These are phyloP conservation scores for Beauveria australis DNA, from an alignment of 2,329 filamentous ascomycete species.

Conservation along the genomic window DNA sequence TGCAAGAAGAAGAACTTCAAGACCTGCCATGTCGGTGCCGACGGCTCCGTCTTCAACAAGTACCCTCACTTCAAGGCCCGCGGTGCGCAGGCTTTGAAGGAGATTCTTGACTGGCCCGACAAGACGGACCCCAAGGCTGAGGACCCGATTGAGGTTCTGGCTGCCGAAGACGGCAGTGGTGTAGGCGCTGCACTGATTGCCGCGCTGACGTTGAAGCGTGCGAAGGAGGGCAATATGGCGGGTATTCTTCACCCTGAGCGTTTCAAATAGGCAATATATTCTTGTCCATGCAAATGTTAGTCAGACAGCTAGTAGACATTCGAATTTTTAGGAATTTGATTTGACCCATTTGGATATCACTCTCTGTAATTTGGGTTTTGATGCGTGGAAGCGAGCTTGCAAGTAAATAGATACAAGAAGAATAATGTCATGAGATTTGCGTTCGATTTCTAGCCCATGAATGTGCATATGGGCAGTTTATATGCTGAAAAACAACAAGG, in stretches of 20 bases:
- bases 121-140: constrained; percentile 62
- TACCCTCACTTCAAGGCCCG: constrained; percentile 97
- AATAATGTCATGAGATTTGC: not conserved
- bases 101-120: constrained; percentile 88
- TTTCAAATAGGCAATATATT: constrained; percentile 30
- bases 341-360: not conserved
- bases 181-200: constrained; percentile 96
- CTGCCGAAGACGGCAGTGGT: constrained; percentile 91
- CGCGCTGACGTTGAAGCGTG: constrained; percentile 56
- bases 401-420: not conserved
- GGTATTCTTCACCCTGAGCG: constrained; percentile 60
- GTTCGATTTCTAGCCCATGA: constrained; percentile 48
- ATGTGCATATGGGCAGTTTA: constrained; percentile 64
- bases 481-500: constrained; percentile 43
- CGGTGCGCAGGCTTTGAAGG: constrained; percentile 78
- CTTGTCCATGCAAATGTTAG: not conserved
- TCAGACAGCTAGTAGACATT: not conserved
- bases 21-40: constrained; percentile 87
- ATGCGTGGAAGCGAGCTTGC: not conserved
- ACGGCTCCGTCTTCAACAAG: constrained; percentile 98
- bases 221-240: constrained; percentile 53
- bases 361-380: not conserved
- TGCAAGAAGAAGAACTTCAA: constrained; percentile 91
- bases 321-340: not conserved
- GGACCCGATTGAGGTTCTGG: constrained; percentile 79